phyloP scores from a whole-genome alignment of 805 yeast species.

The Metschnikowia lachancei region DNA sequence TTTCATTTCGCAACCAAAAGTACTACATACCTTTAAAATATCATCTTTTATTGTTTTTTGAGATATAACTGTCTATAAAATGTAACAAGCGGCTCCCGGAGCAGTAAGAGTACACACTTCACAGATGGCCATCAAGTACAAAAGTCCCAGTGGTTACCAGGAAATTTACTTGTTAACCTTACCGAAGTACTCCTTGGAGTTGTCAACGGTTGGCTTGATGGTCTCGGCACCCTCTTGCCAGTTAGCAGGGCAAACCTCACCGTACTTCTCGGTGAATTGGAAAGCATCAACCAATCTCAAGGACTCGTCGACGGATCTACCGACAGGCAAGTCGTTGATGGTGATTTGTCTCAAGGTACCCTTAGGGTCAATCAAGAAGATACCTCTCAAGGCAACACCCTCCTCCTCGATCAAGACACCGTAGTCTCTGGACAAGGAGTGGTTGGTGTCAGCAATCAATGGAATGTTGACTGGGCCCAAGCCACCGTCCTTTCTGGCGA shows the following conservation, averaged over 20 bases:
- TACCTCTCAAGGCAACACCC: constrained; percentile 97
- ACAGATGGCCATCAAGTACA: background rate
- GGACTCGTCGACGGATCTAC: constrained; percentile 98
- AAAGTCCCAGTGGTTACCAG: no score
- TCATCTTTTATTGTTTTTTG: background rate
- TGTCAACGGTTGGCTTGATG: constrained; percentile 49
- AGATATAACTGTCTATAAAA: constrained; percentile 5
- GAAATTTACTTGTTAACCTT: constrained; percentile 47
- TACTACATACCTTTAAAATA: no score
- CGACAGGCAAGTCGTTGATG: constrained; percentile 98
- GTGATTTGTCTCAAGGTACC: constrained; percentile 95
- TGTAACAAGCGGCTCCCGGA: constrained; percentile 2
- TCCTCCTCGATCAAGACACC: constrained; percentile 96
- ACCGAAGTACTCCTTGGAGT: constrained; percentile 29
- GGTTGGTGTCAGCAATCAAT: constrained; percentile 95
- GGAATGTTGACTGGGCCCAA: constrained; percentile 94
- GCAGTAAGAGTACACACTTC: background rate
- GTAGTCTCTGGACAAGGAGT: constrained; percentile 89
- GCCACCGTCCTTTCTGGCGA: constrained; percentile 96
- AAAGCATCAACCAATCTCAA: constrained; percentile 96
- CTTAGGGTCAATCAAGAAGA: constrained; percentile 95
- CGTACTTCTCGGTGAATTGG: constrained; percentile 99
- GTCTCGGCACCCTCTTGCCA: constrained; percentile 90
- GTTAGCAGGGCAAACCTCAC: constrained; percentile 99
- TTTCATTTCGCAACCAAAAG: no score